Evolutionary conservation across 176 grass and related monocot species (phyloP), one percentile per base, ranked within the genome.

Genomic region (Oryza australiensis): DNA sequence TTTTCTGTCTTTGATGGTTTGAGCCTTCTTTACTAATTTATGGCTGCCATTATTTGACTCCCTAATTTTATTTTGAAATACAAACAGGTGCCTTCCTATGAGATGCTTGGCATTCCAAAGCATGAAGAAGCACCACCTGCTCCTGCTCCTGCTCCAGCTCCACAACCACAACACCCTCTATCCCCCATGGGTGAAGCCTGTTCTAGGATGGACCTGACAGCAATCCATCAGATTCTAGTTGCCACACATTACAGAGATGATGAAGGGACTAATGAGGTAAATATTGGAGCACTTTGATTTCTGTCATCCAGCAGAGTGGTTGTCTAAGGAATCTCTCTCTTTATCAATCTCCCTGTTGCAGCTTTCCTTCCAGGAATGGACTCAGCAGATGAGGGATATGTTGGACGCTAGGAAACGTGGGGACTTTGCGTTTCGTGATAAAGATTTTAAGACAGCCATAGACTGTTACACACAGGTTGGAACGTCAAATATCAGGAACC

Each of bases 321-420:
- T 40, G 78, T 24, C 12, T 43, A 62, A 70, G 33, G 38, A 78
- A 64, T 42, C 51, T 38, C 33, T 49, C 41, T 10, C 30, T 75
- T n/a, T 45, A 7, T 40, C 62, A 16, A 20, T 67, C 32, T 67
- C 6, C 32, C 43, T 77, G 37, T 82, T 84, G 82, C 79, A 98
- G 95, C 81, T 98, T 64, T 98, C 95, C 22, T 98, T 98, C 82
- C 95, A 98, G 62, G 95, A 98, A 86, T 98, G 95, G 95, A 98
- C 95, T 75, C 92, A 98, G 45, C 92, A 95, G 83, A 98, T 98
- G 95, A 95, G 92, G 76, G 95, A 98, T 76, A 98, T 95, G 90
- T 24, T 98, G 66, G 95, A 98, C 3, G 92, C 95, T 34, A 89
- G 95, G 71, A 98, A 95, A 70, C 81, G 84, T 38, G 95, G 95